Evolutionary conservation across 228 moss, liverwort and hornwort species (phyloP).

Genomic region (Sphagnum fallax): DNA sequence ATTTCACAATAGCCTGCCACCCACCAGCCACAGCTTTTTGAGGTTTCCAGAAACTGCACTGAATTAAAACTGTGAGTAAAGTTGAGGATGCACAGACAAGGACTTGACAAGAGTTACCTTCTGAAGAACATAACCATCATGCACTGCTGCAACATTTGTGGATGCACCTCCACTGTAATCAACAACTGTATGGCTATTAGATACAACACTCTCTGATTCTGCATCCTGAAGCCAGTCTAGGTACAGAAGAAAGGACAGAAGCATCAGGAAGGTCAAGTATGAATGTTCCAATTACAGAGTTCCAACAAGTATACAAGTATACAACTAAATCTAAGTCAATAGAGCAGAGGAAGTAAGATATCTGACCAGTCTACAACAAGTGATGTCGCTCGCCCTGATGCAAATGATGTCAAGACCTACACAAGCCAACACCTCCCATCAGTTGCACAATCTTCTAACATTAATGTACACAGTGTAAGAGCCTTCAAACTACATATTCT

Average conservation of each 20-base stretch:
- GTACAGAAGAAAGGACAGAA: neutral
- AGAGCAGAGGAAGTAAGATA: slow-evolving; percentile 23
- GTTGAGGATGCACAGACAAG: neutral
- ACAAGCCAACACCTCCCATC: slow-evolving; percentile 7
- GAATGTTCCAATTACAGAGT: neutral
- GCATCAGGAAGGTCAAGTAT: no score
- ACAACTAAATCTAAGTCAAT: neutral
- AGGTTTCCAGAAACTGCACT: no score
- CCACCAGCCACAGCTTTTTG: neutral
- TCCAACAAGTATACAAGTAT: neutral
- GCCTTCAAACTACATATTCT: neutral
- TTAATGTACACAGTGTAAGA: no score
- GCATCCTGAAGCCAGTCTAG: neutral
- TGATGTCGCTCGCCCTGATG: slow-evolving; percentile 85
- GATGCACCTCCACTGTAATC: slow-evolving; percentile 73
- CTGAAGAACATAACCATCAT: slow-evolving; percentile 86
- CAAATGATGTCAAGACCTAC: slow-evolving; percentile 85
- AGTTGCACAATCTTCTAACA: no score
- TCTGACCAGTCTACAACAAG: slow-evolving; percentile 90
- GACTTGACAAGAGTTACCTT: slow-evolving; percentile 33
- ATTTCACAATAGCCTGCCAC: slow-evolving; percentile 64
- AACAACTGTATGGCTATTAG: neutral
- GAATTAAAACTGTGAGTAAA: neutral
- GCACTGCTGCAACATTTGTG: slow-evolving; percentile 87
- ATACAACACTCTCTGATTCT: neutral